Evolutionary conservation across 2,329 filamentous ascomycete genomes (phyloP).

Genomic region (Aspergillus ibericus): DNA sequence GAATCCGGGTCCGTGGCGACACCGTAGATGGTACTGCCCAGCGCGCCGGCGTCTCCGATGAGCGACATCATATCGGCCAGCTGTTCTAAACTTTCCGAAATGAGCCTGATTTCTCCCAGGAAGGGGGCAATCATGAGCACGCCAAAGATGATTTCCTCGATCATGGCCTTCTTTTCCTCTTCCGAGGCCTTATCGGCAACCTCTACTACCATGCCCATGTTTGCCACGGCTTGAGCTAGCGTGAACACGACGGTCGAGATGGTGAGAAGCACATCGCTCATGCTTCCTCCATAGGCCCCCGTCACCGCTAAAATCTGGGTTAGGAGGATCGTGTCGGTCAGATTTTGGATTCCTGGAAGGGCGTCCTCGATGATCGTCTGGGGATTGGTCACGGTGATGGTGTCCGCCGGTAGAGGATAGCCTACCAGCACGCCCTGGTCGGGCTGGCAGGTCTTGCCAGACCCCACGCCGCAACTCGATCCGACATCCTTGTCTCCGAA

Average conservation of each 20-base stretch:
- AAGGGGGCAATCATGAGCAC: neutral
- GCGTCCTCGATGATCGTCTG: conserved; percentile 1
- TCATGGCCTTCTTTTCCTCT: neutral
- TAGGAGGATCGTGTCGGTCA: neutral
- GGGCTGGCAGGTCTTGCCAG: conserved; percentile 1
- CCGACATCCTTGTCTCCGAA: neutral
- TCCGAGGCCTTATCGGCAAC: neutral
- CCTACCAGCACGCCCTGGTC: neutral
- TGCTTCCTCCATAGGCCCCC: neutral
- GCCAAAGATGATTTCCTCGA: conserved; percentile 3
- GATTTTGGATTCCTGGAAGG: neutral
- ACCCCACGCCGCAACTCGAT: neutral
- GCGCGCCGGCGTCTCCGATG: neutral
- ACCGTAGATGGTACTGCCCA: neutral
- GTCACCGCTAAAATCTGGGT: neutral
- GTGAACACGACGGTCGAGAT: conserved; percentile 2
- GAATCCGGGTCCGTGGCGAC: conserved; percentile 2
- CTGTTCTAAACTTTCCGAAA: neutral
- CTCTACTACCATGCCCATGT: neutral
- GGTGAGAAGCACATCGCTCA: neutral
- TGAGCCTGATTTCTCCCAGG: neutral
- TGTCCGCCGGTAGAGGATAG: neutral
- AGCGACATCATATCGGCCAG: conserved; percentile 6
- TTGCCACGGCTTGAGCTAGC: neutral
- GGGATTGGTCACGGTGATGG: neutral